Conservation (phyloP, 257 asterid genomes). For the Solanum arcanum region DNA sequence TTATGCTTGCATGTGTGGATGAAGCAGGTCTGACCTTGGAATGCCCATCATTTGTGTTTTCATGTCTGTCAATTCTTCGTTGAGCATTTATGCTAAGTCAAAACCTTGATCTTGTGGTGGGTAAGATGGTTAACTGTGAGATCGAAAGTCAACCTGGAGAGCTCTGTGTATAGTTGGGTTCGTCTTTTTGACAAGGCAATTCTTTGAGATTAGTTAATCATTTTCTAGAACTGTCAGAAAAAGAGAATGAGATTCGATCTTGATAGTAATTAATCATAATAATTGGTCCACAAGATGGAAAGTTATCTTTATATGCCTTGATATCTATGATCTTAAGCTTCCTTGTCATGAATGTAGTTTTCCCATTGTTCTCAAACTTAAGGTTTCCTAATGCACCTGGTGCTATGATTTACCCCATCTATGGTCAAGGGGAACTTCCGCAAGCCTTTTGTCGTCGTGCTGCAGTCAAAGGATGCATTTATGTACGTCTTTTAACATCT, state of each 20-base stretch:
- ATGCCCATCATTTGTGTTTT: neutral
- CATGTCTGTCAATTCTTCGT: neutral
- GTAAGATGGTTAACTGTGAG: neutral
- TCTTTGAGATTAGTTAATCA: neutral
- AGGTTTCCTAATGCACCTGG: slow-evolving; percentile 90
- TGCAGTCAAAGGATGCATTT: slow-evolving; percentile 90
- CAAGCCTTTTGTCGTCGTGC: slow-evolving; percentile 98
- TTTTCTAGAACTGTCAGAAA: neutral
- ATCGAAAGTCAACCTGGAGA: neutral
- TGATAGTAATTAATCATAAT: neutral
- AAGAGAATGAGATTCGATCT: neutral
- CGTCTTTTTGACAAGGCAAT: neutral
- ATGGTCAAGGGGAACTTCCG: slow-evolving; percentile 92
- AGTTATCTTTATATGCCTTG: neutral
- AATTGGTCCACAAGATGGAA: neutral
- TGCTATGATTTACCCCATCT: slow-evolving; percentile 82
- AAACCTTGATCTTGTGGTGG: neutral
- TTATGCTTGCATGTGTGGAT: neutral
- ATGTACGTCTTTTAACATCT: slow-evolving; percentile 35
- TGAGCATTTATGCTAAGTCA: neutral
- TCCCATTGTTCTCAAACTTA: neutral
- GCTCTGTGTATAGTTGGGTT: neutral
- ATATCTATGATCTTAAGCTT: neutral
- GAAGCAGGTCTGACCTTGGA: neutral
- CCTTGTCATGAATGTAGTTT: neutral